These are phyloP conservation scores for Bjerkandera adusta DNA, from an alignment of 1,284 basidiomycete species.

Conservation along the genomic window DNA sequence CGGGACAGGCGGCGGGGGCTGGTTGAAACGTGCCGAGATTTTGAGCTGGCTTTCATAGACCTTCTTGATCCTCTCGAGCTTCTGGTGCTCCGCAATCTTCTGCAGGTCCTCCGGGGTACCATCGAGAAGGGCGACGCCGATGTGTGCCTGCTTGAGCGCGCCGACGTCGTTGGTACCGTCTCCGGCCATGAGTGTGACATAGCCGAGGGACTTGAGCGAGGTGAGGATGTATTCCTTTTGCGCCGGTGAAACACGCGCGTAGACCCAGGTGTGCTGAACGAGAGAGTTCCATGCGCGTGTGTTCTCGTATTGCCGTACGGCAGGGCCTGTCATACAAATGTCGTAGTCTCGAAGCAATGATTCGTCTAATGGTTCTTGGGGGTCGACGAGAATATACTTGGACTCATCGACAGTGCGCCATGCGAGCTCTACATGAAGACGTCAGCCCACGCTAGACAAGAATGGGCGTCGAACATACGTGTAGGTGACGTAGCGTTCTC, in stretches of 20 bases:
- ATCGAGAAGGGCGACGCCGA: constrained; percentile 91
- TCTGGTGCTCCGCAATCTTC: constrained; percentile 91
- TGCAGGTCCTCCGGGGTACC: constrained; percentile 89
- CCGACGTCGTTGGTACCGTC: constrained; percentile 98
- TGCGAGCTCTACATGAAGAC: constrained; percentile 58
- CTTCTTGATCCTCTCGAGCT: constrained; percentile 87
- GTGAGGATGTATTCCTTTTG: constrained; percentile 95
- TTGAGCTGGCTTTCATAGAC: constrained; percentile 93
- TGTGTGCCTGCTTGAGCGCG: constrained; percentile 93
- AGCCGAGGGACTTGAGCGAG: constrained; percentile 84
- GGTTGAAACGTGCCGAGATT: constrained; percentile 85
- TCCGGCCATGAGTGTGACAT: constrained; percentile 92
- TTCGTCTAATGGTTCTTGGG: constrained; percentile 72
- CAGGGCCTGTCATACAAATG: constrained; percentile 91
- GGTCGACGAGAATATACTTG: constrained; percentile 82
- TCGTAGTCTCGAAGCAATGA: constrained; percentile 84
- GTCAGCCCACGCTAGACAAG: background rate
- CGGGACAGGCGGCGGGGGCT: constrained; percentile 89
- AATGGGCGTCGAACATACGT: constrained; percentile 41
- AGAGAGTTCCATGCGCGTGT: constrained; percentile 70
- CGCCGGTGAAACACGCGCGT: constrained; percentile 91
- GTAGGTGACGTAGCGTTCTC: constrained; percentile 73
- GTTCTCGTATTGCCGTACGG: constrained; percentile 80
- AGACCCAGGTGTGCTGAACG: constrained; percentile 94
- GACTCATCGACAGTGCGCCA: constrained; percentile 92